Base-by-base conservation (phyloP, 192 early-diverging fungal species). In the Gaertneriomyces sp. region DNA sequence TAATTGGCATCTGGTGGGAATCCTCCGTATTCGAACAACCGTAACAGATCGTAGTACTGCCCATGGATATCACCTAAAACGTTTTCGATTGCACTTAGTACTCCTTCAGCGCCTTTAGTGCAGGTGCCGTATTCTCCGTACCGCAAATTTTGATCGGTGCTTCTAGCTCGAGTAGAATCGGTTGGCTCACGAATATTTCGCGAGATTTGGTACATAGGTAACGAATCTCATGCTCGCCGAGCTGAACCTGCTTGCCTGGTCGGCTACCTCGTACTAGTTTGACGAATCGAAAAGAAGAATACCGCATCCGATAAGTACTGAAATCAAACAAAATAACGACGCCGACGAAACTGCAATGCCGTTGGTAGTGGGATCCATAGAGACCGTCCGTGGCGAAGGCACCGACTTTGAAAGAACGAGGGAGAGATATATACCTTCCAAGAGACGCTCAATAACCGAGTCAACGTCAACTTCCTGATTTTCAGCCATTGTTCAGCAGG, bases 1-100 rank as follows among this genome's bases (percentile, higher is more conserved):
- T 96, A 98, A 81, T 96, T 98, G 44, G 93, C 88, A 69, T 96
- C 91, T 0, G 93, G 93, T 17, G 95, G 95, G 79, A 94, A 94
- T 42, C 93, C 95, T 58, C 93, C 93, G 76, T 95, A 93, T 65
- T 98, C 93, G 68, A 98, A 98, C 49, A 96, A 79, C 47, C 95
- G 88, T 60, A 98, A 79, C 19, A 98, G 86, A 75, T 98, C 95
- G 69, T 95, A 95, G 81, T 98, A 98, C 79, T 98, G 95, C 38
- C 95, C 95, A 69, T 98, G 95, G 72, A 98, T 87, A 64, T 90
- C 88, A 12, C 85, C 82, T 85, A 61, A 6, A 47, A 19, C 25
- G 58, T 12, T 14, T 39, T 43, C 33, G 51, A 47, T 12, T 10
- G 4, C 45, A 65, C 6, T n/a, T 42, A 69, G 45, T 12, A 25